Base-by-base conservation (phyloP, 176 grass and related monocot species). In the Rhipidocladum racemiflorum region DNA sequence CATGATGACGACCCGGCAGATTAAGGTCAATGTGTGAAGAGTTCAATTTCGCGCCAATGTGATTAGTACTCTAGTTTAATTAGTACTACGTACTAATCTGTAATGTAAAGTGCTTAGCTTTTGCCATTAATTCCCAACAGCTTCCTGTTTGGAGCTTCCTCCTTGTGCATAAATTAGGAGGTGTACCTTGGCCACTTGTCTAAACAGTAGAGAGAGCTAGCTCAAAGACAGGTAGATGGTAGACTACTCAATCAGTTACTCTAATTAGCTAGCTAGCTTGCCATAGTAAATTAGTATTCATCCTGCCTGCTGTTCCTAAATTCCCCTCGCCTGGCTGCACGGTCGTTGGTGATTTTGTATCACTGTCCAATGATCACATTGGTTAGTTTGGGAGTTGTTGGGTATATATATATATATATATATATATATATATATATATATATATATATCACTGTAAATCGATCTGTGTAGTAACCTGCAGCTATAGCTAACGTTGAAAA, bases 81-180 rank as follows among this genome's bases (percentile, higher is more conserved):
- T n/a, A 81, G 24, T 40, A 4, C 16, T 70, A 43, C n/a, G n/a
- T n/a, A n/a, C 21, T 20, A 70, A n/a, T 83, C 65, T 83, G 62
- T 75, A 75, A 57, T 76, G 75, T 74, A 91, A 88, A 94, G 89
- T 77, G 81, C 1, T 70, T 81, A 15, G 24, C 78, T 84, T 87
- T 86, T 84, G 80, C 60, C 71, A 87, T 92, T 96, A 89, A 89
- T 91, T 82, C 79, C 28, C 80, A 74, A 66, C 90, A 68, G 53
- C 77, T 92, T 92, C 85, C 79, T 86, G 82, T 68, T 89, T 92
- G 90, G 90, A 82, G 27, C 75, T 84, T 87, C 85, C 74, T 75
- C 82, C 77, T 34, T 35, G 74, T 84, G 78, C 86, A 85, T 91
- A 87, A 76, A 85, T 57, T 82, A 87, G 82, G 48, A 85, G 75